A percentile compares a stretch with the other conserved stretches of the same genome.
Conservation (phyloP, 2,329 filamentous ascomycete genomes). For the Colletotrichum limetticola region DNA sequence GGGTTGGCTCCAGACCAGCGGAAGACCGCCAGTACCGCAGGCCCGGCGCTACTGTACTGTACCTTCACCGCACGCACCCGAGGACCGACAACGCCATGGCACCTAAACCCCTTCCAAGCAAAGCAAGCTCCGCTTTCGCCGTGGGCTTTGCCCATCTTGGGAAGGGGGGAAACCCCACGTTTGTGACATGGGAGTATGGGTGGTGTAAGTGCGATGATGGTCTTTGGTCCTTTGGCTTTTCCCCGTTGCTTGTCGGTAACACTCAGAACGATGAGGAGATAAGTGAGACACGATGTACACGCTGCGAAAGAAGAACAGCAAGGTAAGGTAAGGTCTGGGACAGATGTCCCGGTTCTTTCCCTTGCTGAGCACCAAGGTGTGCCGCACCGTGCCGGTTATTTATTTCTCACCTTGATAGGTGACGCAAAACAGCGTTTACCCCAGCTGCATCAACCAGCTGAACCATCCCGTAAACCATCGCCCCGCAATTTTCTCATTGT, state of each 20-base stretch:
- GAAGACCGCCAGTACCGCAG: not conserved
- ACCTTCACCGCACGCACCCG: not conserved
- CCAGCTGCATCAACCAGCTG: not conserved
- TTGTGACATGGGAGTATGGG: not conserved
- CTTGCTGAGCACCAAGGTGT: not conserved
- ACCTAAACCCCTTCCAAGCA: not conserved
- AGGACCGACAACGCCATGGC: not conserved
- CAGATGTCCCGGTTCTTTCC: not conserved
- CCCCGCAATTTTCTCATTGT: not conserved
- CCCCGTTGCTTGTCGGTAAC: not conserved
- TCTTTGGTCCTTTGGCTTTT: not conserved
- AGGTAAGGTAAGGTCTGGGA: too few relatives aligned
- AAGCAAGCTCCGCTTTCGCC: not conserved
- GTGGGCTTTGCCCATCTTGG: not conserved
- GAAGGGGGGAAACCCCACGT: not conserved
- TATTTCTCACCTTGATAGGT: too few relatives aligned
- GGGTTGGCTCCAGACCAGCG: not conserved
- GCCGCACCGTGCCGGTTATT: not conserved
- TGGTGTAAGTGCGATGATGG: not conserved
- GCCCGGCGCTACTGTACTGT: slow-evolving; percentile 1
- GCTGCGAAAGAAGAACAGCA: too few relatives aligned
- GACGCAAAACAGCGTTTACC: slow-evolving; percentile 1
- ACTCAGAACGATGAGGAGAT: not conserved
- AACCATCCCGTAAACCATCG: not conserved
- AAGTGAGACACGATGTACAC: too few relatives aligned